Evolutionary conservation across 2,329 filamentous ascomycete species (phyloP), one percentile per base, ranked within the genome.

Genomic region (Grosmannia serpens): DNA sequence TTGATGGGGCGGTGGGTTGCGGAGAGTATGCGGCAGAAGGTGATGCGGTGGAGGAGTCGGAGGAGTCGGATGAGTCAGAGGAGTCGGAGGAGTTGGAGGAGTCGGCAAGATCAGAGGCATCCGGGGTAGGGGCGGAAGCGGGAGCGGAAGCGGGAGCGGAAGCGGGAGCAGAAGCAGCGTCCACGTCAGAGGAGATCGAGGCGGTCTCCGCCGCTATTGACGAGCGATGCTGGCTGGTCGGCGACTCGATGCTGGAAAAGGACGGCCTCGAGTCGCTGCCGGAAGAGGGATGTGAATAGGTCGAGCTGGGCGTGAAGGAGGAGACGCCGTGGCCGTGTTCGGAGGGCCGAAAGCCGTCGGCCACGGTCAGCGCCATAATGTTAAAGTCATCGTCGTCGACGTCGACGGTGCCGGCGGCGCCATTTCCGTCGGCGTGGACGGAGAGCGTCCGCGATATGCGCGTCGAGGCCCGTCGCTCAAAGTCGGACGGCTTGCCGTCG

Each of bases 381-480:
- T 59, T 33, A 1, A 20, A n/a, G 22, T 60, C 58, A n/a, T 61
- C 56, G 1, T 59, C 29, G 44, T 58, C 51, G 26, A 6, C 20
- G 9, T 60, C 41, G 8, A 4, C 41, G 8, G 41, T 7, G 6
- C 4, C n/a, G 17, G 17, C 41, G 17, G 56, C 35, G 55, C 46
- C 15, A 41, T 26, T 29, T 61, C 62, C 51, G 9, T 31, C 49
- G 27, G 49, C 27, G 17, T 61, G 56, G 9, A 62, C n/a, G 1
- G 63, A 64, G 4, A 61, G 26, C 1, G 55, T 29, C 8, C 61
- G 33, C 24, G 63, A 66, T n/a, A 22, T 13, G 26, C 41, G 53
- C 13, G 53, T 31, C 24, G 65, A 63, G 29, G 59, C 57, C 41
- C 61, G 62, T 41, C 63, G 60, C 53, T 65, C 65, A 27, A 64